Evolutionary conservation across 768 basidiomycete species (phyloP), one percentile per base, ranked within the genome.

Genomic region (Hirschioporus abietinus): DNA sequence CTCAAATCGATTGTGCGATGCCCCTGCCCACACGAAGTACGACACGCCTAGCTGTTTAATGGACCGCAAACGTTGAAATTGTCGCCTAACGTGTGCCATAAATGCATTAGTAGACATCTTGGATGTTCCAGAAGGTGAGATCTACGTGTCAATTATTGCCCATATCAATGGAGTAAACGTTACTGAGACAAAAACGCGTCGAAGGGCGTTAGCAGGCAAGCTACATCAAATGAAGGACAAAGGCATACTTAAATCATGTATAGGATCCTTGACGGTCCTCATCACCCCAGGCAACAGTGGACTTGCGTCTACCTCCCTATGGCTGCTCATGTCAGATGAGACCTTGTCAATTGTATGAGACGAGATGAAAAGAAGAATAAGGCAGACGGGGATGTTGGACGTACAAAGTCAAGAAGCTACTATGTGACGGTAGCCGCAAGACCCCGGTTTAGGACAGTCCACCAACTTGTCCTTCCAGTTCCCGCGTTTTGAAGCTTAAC

Each of bases 31-130:
- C 30, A 94, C 89, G 68, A 84, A 86, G 69, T 86, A 88, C 0
- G 89, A 84, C 5, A 89, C 85, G 0, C 93, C 93, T 8, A 95
- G 85, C 72, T 95, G 93, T 69, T 93, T 93, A 71, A 95, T 83
- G 65, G 83, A 76, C 35, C 92, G 82, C 60, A 95, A 79, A 1
- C 93, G 83, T 71, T 95, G 93, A 71, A 94, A 93, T 62, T 91
- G 88, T 66, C 79, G 82, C 8, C 90, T 92, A 71, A 4, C 30
- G 69, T 59, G 64, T 30, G 34, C 3, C 35, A 57, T 64, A 64
- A 58, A 66, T 65, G 34, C 64, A 12, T 35, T 18, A 9, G 35
- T 57, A 35, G 24, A 68, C 26, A 57, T 18, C 17, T 52, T 23
- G 20, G 35, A 25, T 42, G 12, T 26, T 23, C 7, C 23, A 9